Evolutionary conservation across 345 rosid species (phyloP).

Genomic region (Jatropha curcas): DNA sequence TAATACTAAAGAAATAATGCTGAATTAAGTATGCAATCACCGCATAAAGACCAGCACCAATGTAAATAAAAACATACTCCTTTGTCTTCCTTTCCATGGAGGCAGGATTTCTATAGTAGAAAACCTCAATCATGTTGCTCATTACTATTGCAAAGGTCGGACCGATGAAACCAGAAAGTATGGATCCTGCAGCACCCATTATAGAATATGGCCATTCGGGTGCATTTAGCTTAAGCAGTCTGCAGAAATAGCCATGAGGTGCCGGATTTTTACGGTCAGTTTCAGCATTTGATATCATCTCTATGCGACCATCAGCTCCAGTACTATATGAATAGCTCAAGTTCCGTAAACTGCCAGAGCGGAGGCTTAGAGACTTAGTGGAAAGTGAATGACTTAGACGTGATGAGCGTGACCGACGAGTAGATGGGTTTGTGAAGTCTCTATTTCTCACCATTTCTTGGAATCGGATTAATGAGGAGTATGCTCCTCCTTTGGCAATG

Average conservation of each 20-base stretch:
- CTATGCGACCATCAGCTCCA: slow-evolving; percentile 94
- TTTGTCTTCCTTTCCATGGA: slow-evolving; percentile 96
- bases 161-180: slow-evolving; percentile 91
- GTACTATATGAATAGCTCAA: slow-evolving; percentile 97
- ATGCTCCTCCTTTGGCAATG: slow-evolving; percentile 78
- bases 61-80: slow-evolving; percentile 95
- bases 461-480: slow-evolving; percentile 86
- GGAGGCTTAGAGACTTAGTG: slow-evolving; percentile 87
- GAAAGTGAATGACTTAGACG: slow-evolving; percentile 90
- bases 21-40: slow-evolving; percentile 96
- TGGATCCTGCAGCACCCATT: slow-evolving; percentile 93
- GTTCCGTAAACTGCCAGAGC: slow-evolving; percentile 95
- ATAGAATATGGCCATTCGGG: slow-evolving; percentile 99
- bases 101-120: slow-evolving; percentile 81
- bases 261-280: slow-evolving; percentile 87
- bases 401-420: slow-evolving; percentile 77
- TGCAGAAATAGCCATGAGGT: slow-evolving; percentile 82
- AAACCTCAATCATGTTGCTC: slow-evolving; percentile 99
- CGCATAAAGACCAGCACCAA: slow-evolving; percentile 94
- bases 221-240: slow-evolving; percentile 88
- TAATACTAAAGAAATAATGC: slow-evolving; percentile 98
- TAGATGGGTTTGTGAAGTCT: slow-evolving; percentile 88
- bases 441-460: slow-evolving; percentile 91
- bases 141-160: slow-evolving; percentile 95
- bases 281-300: slow-evolving; percentile 98